Base-by-base conservation (phyloP, 352 stramenopile species). In the Phytophthora pluvialis region DNA sequence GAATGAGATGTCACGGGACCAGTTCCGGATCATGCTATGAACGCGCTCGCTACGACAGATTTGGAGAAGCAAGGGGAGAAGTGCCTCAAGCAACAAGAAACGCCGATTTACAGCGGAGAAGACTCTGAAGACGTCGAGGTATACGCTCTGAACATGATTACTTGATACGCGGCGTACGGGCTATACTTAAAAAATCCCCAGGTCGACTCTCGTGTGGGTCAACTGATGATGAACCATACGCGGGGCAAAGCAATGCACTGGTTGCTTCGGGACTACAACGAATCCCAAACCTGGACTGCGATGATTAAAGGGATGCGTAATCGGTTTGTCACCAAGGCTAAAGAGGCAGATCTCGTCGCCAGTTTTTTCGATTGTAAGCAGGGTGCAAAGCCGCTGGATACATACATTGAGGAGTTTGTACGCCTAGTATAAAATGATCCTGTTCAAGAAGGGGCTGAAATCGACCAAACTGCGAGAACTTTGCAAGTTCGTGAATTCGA, bases 391-490 rank as follows among this genome's bases (percentile, higher is more conserved):
- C 40, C 32, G 0, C 31, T 65, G 5, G 58, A 59, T 13, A 31
- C 29, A 0, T 54, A 60, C 8, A 60, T 60, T 15, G 48, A 60
- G 25, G 48, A 36, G 29, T 60, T 59, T 40, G 10, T 49, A n/a
- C 58, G 39, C 4, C 32, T 66, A 60, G 15, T 55, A 54, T 5
- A 60, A 60, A 16, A 60, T 60, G 58, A 66, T 66, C 13, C 10
- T 55, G 11, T 60, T 55, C 11, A 66, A 60, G 9, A 66, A 54
- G 21, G 48, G 58, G 5, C 29, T 66, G 1, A 58, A 52, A 10
- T 60, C 48, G 13, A 44, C 35, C 7, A 51, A 66, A 40, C 32
- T 66, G 3, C 51, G 21, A 0, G 48, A 60, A 31, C 16, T 66
- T 40, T 60, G 6, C 44, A 60, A 13, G 28, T 58, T 6, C 47